Evolutionary conservation across 495 filamentous ascomycete genomes (phyloP).

Genomic region (Immersiella caudata): DNA sequence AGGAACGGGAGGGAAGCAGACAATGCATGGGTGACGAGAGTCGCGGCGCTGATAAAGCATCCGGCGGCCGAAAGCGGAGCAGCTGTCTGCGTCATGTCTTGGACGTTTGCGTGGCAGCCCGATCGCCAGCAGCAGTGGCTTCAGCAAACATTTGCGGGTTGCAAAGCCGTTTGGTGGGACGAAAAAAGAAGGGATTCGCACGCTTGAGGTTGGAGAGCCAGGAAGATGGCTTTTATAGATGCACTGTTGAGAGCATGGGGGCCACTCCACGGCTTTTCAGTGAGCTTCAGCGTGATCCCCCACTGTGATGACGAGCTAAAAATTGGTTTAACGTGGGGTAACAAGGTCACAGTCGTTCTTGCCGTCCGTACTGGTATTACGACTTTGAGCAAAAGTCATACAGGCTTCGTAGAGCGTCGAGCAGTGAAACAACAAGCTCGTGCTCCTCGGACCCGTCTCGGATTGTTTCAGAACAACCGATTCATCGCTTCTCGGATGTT

Average conservation of each 20-base stretch:
- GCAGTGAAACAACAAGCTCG: too few relatives aligned
- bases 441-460: too few relatives aligned
- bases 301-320: neutral
- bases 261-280: neutral
- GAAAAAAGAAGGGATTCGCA: neutral
- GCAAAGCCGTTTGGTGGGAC: neutral
- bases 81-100: constrained; percentile 2
- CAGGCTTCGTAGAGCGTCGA: too few relatives aligned
- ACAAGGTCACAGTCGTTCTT: neutral
- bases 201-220: neutral
- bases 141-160: neutral
- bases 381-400: too few relatives aligned
- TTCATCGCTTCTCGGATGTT: neutral
- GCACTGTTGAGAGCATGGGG: neutral
- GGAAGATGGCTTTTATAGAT: neutral
- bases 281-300: neutral
- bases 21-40: neutral
- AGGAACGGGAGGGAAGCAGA: constrained; percentile 12
- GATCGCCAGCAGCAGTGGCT: neutral
- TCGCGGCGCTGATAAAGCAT: constrained; percentile 15
- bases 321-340: neutral
- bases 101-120: neutral
- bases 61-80: constrained; percentile 7
- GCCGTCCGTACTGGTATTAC: too few relatives aligned
- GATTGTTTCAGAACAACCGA: neutral